Evolutionary conservation across 371 early-diverging fungal species (phyloP).

Genomic region (Circinella umbellata): DNA sequence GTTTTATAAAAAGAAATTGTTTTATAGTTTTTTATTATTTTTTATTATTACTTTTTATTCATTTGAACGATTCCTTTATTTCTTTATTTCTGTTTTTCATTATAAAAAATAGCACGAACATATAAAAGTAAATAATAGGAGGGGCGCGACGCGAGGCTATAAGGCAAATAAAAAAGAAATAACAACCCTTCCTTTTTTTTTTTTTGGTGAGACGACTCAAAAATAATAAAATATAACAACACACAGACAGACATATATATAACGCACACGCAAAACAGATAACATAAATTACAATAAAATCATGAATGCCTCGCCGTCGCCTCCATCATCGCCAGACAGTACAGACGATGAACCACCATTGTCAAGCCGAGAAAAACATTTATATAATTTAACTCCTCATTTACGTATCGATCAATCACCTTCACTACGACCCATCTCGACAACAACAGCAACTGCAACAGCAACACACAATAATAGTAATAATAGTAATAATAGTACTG

Average conservation of each 20-base stretch:
- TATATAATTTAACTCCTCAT: slow-evolving; percentile 13
- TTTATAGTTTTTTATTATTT: no score
- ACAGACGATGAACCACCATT: slow-evolving; percentile 21
- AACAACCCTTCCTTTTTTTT: no score
- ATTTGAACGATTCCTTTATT: no score
- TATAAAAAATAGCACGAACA: not conserved
- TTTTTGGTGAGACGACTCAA: no score
- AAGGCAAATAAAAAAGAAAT: no score
- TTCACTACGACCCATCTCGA: slow-evolving; percentile 4
- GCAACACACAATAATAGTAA: no score
- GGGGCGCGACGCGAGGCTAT: slow-evolving; percentile 8
- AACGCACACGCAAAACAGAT: no score
- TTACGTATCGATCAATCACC: slow-evolving; percentile 30
- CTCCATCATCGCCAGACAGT: slow-evolving; percentile 9
- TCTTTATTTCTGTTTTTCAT: not conserved
- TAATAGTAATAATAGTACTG: not conserved
- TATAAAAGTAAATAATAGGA: not conserved
- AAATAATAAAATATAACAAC: no score
- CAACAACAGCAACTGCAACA: no score
- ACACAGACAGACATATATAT: no score
- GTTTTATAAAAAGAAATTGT: no score
- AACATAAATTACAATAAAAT: not conserved
- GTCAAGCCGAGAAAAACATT: slow-evolving; percentile 12
- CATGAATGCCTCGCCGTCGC: slow-evolving; percentile 13
- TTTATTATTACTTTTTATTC: no score